A percentile compares a stretch with the other conserved stretches of the same genome.
Conservation (phyloP, 257 asterid genomes). For the Petunia secreta region DNA sequence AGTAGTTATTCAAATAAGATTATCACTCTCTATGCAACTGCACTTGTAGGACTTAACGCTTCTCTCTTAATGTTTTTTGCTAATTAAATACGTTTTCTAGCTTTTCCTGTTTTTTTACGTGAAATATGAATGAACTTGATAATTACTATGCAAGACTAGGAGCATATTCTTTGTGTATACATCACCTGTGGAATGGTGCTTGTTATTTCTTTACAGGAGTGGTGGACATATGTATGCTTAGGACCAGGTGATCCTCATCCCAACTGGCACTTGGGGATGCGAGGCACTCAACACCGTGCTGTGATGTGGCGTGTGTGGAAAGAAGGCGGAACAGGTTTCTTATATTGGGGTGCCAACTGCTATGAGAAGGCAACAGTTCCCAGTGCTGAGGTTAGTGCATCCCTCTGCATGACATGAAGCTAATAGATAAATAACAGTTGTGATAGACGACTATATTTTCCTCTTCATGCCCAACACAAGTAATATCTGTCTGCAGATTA, state of each 20-base stretch:
- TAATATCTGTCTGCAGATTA: conserved; percentile 57
- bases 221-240: conserved; percentile 99
- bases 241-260: conserved; percentile 99
- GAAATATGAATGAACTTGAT: conserved; percentile 8
- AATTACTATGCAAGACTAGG: conserved; percentile 5
- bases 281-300: conserved; percentile 98
- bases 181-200: conserved; percentile 19
- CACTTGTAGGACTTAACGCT: background rate
- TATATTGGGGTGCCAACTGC: conserved; percentile 99
- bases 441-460: background rate
- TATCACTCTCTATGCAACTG: background rate
- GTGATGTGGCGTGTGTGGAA: conserved; percentile 99
- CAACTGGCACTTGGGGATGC: conserved; percentile 98
- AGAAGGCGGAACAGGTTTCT: conserved; percentile 96
- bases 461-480: conserved; percentile 13
- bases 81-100: background rate
- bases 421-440: conserved; percentile 21
- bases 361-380: conserved; percentile 91
- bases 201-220: conserved; percentile 58
- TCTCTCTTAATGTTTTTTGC: background rate
- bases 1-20: background rate
- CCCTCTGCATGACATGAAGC: conserved; percentile 26
- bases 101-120: background rate
- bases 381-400: conserved; percentile 80
- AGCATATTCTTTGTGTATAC: background rate